Evolutionary conservation across 192 early-diverging fungal genomes (phyloP), one percentile per base, ranked within the genome.

Genomic region (Backusella australiensis): DNA sequence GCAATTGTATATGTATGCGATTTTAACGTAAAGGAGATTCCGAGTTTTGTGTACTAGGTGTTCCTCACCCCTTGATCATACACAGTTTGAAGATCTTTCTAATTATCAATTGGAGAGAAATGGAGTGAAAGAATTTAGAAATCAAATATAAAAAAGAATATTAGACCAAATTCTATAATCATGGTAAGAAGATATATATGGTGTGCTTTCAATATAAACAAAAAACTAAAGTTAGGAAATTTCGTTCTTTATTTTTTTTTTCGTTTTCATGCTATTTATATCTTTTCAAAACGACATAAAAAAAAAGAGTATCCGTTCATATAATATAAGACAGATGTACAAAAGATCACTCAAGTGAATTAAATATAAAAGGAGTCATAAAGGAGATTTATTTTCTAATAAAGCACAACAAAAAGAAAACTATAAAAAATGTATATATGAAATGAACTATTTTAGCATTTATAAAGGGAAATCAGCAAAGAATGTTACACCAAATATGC

Each of bases 401-500:
- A 49, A 49, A 49, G 19, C 19, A 49, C 46, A 49, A n/a, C 19
- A 49, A 44, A 44, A 44, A 17, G 15, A 14, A 17, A 44, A 4
- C 15, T 6, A 4, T 44, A 44, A 17, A 44, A 44, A 44, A 44
- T 44, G 42, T n/a, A 21, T 49, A 49, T 21, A 49, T 49, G 46
- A 49, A 49, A 49, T 49, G 46, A 15, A 49, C 46, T 49, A 63
- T 63, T 63, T 29, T 63, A 63, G 23, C 23, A 29, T 63, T 63
- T 63, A 63, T 29, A 26, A 63, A 63, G 26, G 26, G 8, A 14
- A 63, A 63, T 39, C 32, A 63, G 19, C 8, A 63, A 32, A 63
- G 56, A 63, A 63, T 63, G 56, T 63, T 26, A 63, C 56, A 63
- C 56, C 12, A n/a, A 63, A 63, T 63, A 63, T 63, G 56, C 56